A percentile compares a stretch with the other conserved stretches of the same genome.
Conservation (phyloP, 371 early-diverging fungal species). For the Blastocladiella emersonii region DNA sequence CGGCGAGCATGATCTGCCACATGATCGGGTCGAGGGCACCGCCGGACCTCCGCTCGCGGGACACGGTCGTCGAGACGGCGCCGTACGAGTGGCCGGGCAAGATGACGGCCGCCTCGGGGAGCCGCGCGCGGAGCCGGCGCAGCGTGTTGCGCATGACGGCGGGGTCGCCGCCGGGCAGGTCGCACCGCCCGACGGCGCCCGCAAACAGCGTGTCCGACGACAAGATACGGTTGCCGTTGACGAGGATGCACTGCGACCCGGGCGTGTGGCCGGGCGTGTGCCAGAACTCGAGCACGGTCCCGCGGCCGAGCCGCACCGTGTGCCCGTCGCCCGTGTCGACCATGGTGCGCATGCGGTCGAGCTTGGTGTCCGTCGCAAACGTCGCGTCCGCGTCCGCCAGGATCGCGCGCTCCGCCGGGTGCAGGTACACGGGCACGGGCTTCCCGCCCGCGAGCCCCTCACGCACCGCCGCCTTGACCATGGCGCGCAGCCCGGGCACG, state of each 20-base stretch:
- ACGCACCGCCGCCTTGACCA: constrained; percentile 50
- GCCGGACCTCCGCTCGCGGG: constrained; percentile 3
- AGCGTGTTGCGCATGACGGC: constrained; percentile 51
- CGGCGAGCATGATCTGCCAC: not conserved
- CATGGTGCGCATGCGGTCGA: constrained; percentile 12
- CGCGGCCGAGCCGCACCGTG: constrained; percentile 32
- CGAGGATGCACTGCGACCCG: constrained; percentile 65
- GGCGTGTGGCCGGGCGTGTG: constrained; percentile 86
- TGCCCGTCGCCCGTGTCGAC: constrained; percentile 44
- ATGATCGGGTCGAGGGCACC: not conserved
- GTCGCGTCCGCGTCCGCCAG: constrained; percentile 50
- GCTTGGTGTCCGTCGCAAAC: constrained; percentile 30
- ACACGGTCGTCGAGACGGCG: constrained; percentile 49
- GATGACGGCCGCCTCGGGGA: constrained; percentile 43
- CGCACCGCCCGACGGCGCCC: constrained; percentile 59
- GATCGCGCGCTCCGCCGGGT: constrained; percentile 58
- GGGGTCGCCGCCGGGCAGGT: constrained; percentile 55
- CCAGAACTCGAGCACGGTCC: constrained; percentile 42
- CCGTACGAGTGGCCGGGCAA: constrained; percentile 82
- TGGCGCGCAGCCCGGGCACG: constrained; percentile 56
- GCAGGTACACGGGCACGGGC: constrained; percentile 46
- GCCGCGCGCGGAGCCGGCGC: not conserved
- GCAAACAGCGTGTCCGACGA: constrained; percentile 79
- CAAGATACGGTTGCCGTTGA: constrained; percentile 57
- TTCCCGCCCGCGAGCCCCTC: not conserved